Base-by-base conservation (phyloP, 345 rosid genomes). In the Eucalyptus dawsonii region DNA sequence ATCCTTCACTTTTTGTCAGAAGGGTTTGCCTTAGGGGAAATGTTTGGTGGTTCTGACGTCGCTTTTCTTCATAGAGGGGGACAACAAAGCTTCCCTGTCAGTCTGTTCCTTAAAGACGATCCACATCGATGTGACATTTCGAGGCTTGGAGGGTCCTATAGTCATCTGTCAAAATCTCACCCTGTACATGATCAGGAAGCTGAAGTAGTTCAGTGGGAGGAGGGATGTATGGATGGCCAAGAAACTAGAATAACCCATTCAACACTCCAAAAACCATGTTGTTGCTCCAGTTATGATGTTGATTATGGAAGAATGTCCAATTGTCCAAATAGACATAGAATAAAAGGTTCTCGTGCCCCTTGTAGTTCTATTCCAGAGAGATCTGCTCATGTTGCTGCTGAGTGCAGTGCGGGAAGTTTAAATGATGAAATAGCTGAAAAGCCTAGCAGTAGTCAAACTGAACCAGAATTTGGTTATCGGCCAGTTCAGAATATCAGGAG, bases 31-130 rank as follows among this genome's bases (percentile, higher is more conserved):
- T 88, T 93, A 90, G 92, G 94, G 87, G 93, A 95, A 34, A 81
- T 89, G 54, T 92, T 93, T 53, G 89, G 62, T 90, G 94, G 92
- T 87, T 93, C 90, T 81, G 92, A 91, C 69, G 91, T 94, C 90
- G 97, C 97, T 65, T 95, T 95, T 95, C 96, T 98, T 92, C 99
- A 98, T 92, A 93, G 97, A 93, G 99, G 99, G 88, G 99, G 99
- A 90, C 95, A 95, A 62, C 97, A 95, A 90, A 94, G 94, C 92
- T 98, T 98, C 89, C 98, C 99, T 27, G 67, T 95, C 86, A 92
- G 95, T 93, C 93, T 98, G 88, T 95, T 98, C 93, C 94, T 98
- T 29, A 96, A 93, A 91, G 93, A 94, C 90, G 99, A 97, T 92
- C 92, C 97, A 47, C 95, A 94, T 93, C 96, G 94, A 89, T 93